A percentile compares a stretch with the other conserved stretches of the same genome.
Evolutionary conservation across 768 basidiomycete species (phyloP).

Genomic region (Artomyces pyxidatus): DNA sequence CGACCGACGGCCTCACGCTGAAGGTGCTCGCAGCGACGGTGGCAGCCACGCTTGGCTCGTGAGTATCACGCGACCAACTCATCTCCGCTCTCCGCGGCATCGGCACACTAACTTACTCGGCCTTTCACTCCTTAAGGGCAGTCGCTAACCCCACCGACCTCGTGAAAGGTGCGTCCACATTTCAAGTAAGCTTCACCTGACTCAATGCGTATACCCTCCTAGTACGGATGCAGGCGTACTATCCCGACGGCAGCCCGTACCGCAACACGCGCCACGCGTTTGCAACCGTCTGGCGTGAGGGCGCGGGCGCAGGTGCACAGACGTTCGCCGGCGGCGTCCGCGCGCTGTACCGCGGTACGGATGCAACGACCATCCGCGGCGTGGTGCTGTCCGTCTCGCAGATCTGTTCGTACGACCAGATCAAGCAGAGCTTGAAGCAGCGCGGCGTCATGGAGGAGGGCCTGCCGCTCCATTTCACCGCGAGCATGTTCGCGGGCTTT

Average conservation of each 20-base stretch:
- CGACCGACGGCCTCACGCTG: conserved; percentile 24
- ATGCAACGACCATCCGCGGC: conserved; percentile 27
- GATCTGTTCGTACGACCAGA: conserved; percentile 30
- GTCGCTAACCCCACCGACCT: conserved; percentile 30
- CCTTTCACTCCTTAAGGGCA: conserved; percentile 15
- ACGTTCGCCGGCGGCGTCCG: conserved; percentile 13
- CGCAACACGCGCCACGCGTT: conserved; percentile 25
- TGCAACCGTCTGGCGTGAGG: conserved; percentile 24
- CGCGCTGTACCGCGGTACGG: conserved; percentile 26
- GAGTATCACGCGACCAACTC: conserved; percentile 6
- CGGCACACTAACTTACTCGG: background rate
- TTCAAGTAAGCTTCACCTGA: background rate
- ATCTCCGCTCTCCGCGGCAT: background rate
- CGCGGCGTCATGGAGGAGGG: conserved; percentile 26
- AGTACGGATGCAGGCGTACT: conserved; percentile 32
- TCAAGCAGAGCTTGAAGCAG: conserved; percentile 27
- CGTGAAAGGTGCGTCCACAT: conserved; percentile 22
- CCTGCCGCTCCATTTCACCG: conserved; percentile 24
- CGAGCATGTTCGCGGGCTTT: conserved; percentile 29
- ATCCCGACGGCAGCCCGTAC: conserved; percentile 27
- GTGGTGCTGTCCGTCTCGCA: conserved; percentile 27
- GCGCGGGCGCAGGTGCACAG: conserved; percentile 7
- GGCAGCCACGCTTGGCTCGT: conserved; percentile 27
- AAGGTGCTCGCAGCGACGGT: conserved; percentile 27
- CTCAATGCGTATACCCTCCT: background rate